Percentiles rank a stretch among this genome's conserved stretches.
These are phyloP conservation scores for Carallia brachiata DNA, from an alignment of 345 rosid genomes.

Conservation along the genomic window DNA sequence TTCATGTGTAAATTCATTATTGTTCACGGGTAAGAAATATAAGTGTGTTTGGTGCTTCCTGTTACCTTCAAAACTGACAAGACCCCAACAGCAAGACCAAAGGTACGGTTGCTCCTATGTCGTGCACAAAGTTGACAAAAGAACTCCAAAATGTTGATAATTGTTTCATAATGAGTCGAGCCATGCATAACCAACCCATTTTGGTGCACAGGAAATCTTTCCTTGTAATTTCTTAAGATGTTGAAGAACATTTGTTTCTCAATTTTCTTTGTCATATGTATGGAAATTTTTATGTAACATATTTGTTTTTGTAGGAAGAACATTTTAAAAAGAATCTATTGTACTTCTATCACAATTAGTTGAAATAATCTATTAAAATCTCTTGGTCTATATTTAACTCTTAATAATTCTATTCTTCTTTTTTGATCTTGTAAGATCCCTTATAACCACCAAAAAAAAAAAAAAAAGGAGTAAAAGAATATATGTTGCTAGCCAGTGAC, in stretches of 20 bases:
- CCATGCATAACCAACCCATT: neutral
- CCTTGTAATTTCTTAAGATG: neutral
- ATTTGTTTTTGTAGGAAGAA: neutral
- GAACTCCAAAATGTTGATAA: neutral
- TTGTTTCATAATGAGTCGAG: neutral
- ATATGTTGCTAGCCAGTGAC: neutral
- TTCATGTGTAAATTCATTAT: slow-evolving; percentile 38
- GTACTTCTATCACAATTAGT: too few relatives aligned
- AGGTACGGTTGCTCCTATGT: slow-evolving; percentile 1
- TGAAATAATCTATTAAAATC: too few relatives aligned
- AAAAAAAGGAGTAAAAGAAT: too few relatives aligned
- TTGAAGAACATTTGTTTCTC: slow-evolving; percentile 4
- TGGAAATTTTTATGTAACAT: neutral
- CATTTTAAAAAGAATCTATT: too few relatives aligned
- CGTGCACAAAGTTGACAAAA: slow-evolving; percentile 22
- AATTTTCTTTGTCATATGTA: neutral
- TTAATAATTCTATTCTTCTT: too few relatives aligned
- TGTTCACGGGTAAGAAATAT: slow-evolving; percentile 21
- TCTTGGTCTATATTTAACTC: too few relatives aligned
- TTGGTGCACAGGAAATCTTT: neutral
- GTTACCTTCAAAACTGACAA: neutral
- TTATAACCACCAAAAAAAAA: too few relatives aligned
- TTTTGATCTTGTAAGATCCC: too few relatives aligned
- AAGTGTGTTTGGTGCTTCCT: neutral
- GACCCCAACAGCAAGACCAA: slow-evolving; percentile 11